Evolutionary conservation across 2,329 filamentous ascomycete species (phyloP).

Genomic region (Pseudogymnoascus sp.): DNA sequence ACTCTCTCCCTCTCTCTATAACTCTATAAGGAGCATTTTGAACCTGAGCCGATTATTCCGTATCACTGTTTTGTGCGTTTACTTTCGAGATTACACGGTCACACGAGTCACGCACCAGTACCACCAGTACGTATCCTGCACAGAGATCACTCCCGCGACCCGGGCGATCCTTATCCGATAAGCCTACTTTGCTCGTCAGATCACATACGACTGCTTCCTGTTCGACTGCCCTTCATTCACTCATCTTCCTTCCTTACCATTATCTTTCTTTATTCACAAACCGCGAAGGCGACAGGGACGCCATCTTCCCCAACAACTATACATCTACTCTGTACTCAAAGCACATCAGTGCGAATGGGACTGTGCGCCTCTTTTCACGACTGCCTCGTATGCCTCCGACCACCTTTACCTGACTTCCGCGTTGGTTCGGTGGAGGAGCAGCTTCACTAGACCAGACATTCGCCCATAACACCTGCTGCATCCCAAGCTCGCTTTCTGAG

Average conservation of each 20-base stretch:
- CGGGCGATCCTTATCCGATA: neutral
- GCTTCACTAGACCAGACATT: neutral
- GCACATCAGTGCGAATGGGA: neutral
- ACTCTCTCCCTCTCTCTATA: neutral
- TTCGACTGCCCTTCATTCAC: neutral
- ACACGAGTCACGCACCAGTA: neutral
- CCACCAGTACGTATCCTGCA: neutral
- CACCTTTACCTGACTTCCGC: neutral
- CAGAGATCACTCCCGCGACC: neutral
- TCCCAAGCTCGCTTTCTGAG: neutral
- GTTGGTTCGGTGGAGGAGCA: slow-evolving; percentile 1
- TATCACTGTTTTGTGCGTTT: neutral
- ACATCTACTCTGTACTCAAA: neutral
- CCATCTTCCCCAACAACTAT: neutral
- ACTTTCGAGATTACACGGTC: neutral
- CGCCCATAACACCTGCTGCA: neutral
- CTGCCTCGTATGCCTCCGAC: slow-evolving; percentile 5
- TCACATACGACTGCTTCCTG: neutral
- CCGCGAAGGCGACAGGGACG: neutral
- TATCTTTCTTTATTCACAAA: neutral
- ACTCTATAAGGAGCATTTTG: neutral
- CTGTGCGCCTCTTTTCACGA: neutral
- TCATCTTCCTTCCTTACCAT: neutral
- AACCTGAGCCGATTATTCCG: neutral
- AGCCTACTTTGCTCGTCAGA: neutral